Conservation (phyloP, 2,329 filamentous ascomycete genomes). For the Alternaria gansuensis region DNA sequence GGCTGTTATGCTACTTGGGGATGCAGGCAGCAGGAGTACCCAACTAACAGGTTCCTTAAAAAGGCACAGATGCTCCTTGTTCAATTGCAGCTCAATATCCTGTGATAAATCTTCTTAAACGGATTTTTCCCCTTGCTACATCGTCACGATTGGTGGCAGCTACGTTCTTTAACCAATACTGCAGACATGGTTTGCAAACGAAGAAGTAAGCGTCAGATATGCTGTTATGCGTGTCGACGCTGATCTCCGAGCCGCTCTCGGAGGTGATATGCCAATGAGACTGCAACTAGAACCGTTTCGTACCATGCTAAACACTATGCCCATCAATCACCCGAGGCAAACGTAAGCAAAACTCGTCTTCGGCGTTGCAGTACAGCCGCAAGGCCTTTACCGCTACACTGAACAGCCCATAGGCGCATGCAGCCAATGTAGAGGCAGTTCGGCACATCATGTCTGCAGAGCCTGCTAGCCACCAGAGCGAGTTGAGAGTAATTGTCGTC, state of each 20-base stretch:
- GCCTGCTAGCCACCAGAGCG: constrained; percentile 11
- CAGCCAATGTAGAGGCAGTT: constrained; percentile 21
- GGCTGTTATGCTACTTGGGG: background rate
- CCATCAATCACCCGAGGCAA: constrained; percentile 8
- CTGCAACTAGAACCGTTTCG: constrained; percentile 6
- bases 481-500: constrained; percentile 15
- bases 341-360: constrained; percentile 31
- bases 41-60: background rate
- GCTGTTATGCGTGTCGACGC: background rate
- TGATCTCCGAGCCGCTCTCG: constrained; percentile 7
- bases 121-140: background rate
- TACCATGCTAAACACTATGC: constrained; percentile 17
- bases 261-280: constrained; percentile 12
- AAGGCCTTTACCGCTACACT: constrained; percentile 22
- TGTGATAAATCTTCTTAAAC: background rate
- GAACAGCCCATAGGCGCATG: constrained; percentile 3
- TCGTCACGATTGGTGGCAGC: background rate
- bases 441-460: constrained; percentile 18
- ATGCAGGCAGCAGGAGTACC: background rate
- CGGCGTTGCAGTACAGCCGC: constrained; percentile 17
- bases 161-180: background rate
- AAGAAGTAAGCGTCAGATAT: constrained; percentile 4
- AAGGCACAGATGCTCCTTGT: background rate
- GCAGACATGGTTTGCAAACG: background rate
- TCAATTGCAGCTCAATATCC: background rate